Evolutionary conservation across 1,139 yeast genomes (phyloP), one percentile per base, ranked within the genome.

Genomic region (Sugiyamaella paludigena): DNA sequence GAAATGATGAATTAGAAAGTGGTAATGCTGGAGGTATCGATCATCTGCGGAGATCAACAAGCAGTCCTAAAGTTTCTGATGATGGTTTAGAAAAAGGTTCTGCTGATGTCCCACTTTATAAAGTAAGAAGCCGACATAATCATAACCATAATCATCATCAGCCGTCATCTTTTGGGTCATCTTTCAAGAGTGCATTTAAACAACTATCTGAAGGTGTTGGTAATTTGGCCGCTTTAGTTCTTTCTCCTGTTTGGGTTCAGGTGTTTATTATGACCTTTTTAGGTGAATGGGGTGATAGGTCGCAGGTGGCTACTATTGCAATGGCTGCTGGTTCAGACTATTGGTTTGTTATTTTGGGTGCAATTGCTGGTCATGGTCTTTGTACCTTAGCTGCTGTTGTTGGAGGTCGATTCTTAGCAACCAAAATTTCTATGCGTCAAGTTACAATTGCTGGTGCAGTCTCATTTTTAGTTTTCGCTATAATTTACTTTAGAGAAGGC

Each of bases 201-300:
- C 59, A 58, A 39, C 40, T 64, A 33, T 11, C 51, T 24, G 66
- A 67, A 35, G 74, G 75, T 9, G 51, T 83, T 34, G 68, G 71
- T 39, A 77, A 81, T 57, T 73, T 84, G 53, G 81, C 83, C 2
- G 70, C 80, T 2, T 78, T 83, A 52, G 71, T 89, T 12, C 73
- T 92, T 47, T 85, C 96, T 5, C 98, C 98, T 2, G 73, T 83
- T 12, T 92, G 96, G 91, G 85, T 91, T 58, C 97, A 92, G 71
- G 94, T 92, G 4, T 92, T 92, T 66, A 82, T 84, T 47, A 91
- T 94, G 98, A 88, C 96, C 1, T 94, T 94, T 67, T 74, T 92
- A 49, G 98, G 97, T 51, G 99, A 92, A 72, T 89, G 98, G 95
- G 99, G 99, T 44, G 99, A 92, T 68, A 82, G 98, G 63, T 89